Base-by-base conservation (phyloP, 1,284 basidiomycete genomes). In the Tilletia walkeri region DNA sequence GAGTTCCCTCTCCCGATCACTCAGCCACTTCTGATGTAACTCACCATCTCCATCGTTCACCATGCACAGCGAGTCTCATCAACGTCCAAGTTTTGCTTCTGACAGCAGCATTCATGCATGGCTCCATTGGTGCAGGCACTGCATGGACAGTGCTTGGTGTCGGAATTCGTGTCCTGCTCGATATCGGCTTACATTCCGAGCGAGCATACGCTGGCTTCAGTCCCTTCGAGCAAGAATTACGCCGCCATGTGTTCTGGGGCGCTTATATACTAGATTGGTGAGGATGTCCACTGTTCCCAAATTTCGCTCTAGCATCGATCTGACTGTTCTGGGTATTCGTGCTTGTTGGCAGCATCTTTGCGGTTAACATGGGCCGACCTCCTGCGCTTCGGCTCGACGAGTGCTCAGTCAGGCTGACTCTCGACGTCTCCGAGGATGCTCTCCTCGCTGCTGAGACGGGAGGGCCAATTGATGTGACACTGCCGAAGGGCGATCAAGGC, bases 151-250 rank as follows among this genome's bases (percentile, higher is more conserved):
- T 79, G 12, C 75, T 80, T n/a, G 79, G 79, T 36, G 75, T 77
- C 6, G 79, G 75, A 2, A 79, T 80, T 38, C 76, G 79, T 10
- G 79, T 73, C 30, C 70, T 80, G 47, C 73, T 73, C 45, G 79
- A 80, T 56, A 80, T 80, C 56, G 79, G 79, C 30, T 73, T 79
- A 54, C 79, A 80, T 48, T 75, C 75, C 66, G 79, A 80, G 65
- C 73, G 77, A 18, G 78, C 79, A 30, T 77, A 79, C 50, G 61
- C 69, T 4, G 77, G 70, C 47, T 76, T 78, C 47, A 72, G 74
- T 34, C 76, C 73, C 4, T 78, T 77, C 68, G 79, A 80, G 67
- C 76, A 78, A 54, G 76, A 80, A 67, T 61, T 76, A 5, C 73
- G 78, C 3, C 68, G 79, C 7, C 10, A 75, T 20, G 73, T 77